These are phyloP conservation scores for Neurospora sp. DNA, from an alignment of 495 filamentous ascomycete species.

Conservation along the genomic window DNA sequence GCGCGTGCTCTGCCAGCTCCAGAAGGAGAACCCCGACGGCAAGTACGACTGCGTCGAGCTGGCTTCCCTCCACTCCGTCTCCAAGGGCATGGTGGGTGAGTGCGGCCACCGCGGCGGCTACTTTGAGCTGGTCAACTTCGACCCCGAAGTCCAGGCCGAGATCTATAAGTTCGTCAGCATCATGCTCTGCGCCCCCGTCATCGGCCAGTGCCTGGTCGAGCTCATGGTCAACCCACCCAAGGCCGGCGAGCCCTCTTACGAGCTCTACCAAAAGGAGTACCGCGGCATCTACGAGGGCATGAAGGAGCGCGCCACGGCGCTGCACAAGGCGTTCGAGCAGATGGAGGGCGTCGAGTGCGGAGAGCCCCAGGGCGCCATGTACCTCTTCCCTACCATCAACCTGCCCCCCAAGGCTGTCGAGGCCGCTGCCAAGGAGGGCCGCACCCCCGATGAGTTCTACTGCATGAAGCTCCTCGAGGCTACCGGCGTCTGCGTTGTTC, in stretches of 20 bases:
- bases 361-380: conserved; percentile 86
- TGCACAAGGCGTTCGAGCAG: conserved; percentile 78
- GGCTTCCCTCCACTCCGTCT: conserved; percentile 73
- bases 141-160: conserved; percentile 74
- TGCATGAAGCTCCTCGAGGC: conserved; percentile 80
- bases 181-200: conserved; percentile 86
- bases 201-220: conserved; percentile 92
- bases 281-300: conserved; percentile 67
- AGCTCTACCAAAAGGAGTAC: conserved; percentile 77
- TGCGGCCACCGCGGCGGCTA: conserved; percentile 96
- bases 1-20: conserved; percentile 72
- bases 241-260: conserved; percentile 68
- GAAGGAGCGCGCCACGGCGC: conserved; percentile 64
- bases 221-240: conserved; percentile 92
- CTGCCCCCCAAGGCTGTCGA: conserved; percentile 64
- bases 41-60: conserved; percentile 83
- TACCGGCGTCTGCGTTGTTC: conserved; percentile 91
- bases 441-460: conserved; percentile 86
- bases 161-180: conserved; percentile 99
- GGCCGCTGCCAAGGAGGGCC: conserved; percentile 62
- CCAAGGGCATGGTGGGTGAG: conserved; percentile 97
- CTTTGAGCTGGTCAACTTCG: conserved; percentile 88
- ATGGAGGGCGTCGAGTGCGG: conserved; percentile 96
- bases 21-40: conserved; percentile 51
- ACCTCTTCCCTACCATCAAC: conserved; percentile 90